phyloP scores from a whole-genome alignment of 441 rosid genomes.

The Melastoma candidum region DNA sequence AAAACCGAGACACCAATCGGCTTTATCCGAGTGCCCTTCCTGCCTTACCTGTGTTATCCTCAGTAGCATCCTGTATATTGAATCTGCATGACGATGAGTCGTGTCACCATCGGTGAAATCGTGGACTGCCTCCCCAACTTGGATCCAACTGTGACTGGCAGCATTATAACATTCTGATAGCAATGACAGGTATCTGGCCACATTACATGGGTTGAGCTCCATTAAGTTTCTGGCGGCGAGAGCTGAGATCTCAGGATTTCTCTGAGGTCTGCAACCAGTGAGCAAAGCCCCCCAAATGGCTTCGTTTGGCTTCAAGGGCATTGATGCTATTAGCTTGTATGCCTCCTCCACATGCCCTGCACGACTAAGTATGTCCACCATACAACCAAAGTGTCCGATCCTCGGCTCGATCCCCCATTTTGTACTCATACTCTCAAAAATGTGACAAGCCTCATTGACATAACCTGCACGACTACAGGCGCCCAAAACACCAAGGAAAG shows the following conservation, averaged over 20 bases:
- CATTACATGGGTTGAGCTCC: constrained; percentile 28
- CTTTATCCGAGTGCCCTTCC: constrained; percentile 10
- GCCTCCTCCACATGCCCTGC: constrained; percentile 52
- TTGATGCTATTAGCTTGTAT: constrained; percentile 24
- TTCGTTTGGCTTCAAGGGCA: constrained; percentile 46
- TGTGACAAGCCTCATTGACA: constrained; percentile 29
- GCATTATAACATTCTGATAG: constrained; percentile 31
- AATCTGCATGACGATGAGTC: constrained; percentile 19
- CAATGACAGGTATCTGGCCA: constrained; percentile 29
- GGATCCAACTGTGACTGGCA: constrained; percentile 35
- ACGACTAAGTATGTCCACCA: constrained; percentile 49
- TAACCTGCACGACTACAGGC: constrained; percentile 58
- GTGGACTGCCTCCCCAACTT: constrained; percentile 27
- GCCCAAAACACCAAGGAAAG: constrained; percentile 36
- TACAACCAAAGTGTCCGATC: constrained; percentile 49
- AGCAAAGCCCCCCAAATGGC: constrained; percentile 52
- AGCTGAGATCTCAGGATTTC: constrained; percentile 33
- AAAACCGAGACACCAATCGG: too few species aligned
- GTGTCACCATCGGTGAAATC: constrained; percentile 30
- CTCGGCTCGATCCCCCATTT: constrained; percentile 29
- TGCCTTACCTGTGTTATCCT: constrained; percentile 21
- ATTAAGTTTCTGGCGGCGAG: constrained; percentile 24
- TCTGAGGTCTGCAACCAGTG: constrained; percentile 43
- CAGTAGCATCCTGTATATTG: constrained; percentile 23
- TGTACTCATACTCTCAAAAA: constrained; percentile 27